A percentile compares a stretch with the other conserved stretches of the same genome.
Conservation (phyloP, 192 early-diverging fungal genomes). For the Piromyces sp. region DNA sequence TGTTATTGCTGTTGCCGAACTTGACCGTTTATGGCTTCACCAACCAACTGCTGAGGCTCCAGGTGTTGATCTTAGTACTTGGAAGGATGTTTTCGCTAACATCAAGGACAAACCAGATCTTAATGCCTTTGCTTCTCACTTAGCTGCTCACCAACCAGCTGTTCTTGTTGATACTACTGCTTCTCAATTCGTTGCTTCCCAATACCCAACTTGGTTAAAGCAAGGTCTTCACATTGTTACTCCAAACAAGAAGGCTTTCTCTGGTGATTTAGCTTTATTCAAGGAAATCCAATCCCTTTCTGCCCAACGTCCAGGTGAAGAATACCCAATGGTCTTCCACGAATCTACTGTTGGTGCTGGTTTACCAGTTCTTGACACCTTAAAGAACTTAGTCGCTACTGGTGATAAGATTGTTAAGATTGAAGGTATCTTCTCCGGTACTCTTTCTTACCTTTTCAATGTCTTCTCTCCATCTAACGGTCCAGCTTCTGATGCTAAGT, state of each 20-base stretch:
- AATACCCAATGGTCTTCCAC: constrained; percentile 55
- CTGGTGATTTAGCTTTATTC: constrained; percentile 50
- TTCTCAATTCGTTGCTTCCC: constrained; percentile 29
- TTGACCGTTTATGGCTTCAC: not conserved
- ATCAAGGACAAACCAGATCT: not conserved
- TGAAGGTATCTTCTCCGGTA: constrained; percentile 95
- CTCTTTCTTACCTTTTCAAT: constrained; percentile 96
- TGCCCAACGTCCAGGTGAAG: not conserved
- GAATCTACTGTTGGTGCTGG: constrained; percentile 96
- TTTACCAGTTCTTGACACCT: constrained; percentile 78
- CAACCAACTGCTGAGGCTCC: not conserved
- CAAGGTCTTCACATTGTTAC: constrained; percentile 76
- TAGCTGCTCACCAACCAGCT: not conserved
- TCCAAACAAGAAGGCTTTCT: constrained; percentile 97
- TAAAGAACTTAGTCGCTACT: constrained; percentile 76
- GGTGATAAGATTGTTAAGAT: constrained; percentile 83
- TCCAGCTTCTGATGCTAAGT: constrained; percentile 22
- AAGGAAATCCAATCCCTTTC: constrained; percentile 38
- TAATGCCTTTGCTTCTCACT: not conserved
- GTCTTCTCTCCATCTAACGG: constrained; percentile 59
- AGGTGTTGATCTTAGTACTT: not conserved
- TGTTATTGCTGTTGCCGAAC: constrained; percentile 1
- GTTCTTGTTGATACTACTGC: constrained; percentile 2
- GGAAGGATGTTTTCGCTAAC: constrained; percentile 1
- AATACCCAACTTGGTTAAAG: constrained; percentile 69